A percentile compares a stretch with the other conserved stretches of the same genome.
These are phyloP conservation scores for Pilasporangium apinafurcum DNA, from an alignment of 352 stramenopile genomes.

Conservation along the genomic window DNA sequence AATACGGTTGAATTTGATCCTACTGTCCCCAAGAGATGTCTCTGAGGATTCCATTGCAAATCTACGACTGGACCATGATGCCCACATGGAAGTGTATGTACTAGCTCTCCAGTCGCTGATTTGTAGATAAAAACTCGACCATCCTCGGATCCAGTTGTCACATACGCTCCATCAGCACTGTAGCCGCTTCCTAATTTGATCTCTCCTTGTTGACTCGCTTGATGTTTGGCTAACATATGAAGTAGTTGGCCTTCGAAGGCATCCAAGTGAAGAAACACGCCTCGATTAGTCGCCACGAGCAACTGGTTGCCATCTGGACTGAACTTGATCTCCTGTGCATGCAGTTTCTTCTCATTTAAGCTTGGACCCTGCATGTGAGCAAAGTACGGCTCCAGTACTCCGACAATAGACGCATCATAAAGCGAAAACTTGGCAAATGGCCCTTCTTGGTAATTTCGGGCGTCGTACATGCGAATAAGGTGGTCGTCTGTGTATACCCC, in stretches of 20 bases:
- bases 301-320: constrained; percentile 83
- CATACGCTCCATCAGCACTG: constrained; percentile 70
- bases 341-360: constrained; percentile 51
- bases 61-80: constrained; percentile 62
- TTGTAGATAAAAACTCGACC: constrained; percentile 72
- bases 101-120: constrained; percentile 41
- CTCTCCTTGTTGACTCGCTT: constrained; percentile 16
- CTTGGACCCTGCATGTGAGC: constrained; percentile 39
- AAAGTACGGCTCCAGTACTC: constrained; percentile 55
- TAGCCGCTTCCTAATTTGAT: constrained; percentile 59
- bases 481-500: constrained; percentile 81
- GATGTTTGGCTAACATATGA: constrained; percentile 64
- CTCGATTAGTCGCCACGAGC: constrained; percentile 76
- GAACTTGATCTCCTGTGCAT: constrained; percentile 77
- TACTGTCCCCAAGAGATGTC: constrained; percentile 67
- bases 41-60: constrained; percentile 80
- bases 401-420: constrained; percentile 64
- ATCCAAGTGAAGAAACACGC: constrained; percentile 77
- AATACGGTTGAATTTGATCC: constrained; percentile 72
- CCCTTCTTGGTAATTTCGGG: constrained; percentile 81
- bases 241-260: constrained; percentile 79
- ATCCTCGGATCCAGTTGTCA: constrained; percentile 65
- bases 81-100: constrained; percentile 44
- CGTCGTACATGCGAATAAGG: constrained; percentile 87
- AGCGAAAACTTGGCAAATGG: constrained; percentile 87